A percentile compares a stretch with the other conserved stretches of the same genome.
Evolutionary conservation across 805 yeast genomes (phyloP).

Genomic region (Starmerella sirachaensis): DNA sequence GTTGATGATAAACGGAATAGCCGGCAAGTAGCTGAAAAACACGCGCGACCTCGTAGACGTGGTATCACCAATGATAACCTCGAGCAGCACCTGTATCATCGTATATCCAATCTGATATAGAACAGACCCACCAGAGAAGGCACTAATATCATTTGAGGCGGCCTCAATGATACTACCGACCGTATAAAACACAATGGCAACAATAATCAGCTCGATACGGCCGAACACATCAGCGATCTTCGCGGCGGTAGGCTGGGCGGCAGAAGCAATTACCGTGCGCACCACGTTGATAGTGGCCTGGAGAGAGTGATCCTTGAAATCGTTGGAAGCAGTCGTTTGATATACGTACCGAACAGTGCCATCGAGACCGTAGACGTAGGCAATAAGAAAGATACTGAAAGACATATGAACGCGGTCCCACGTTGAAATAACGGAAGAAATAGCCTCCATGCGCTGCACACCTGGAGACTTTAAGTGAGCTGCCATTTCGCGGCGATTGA

Average conservation of each 20-base stretch:
- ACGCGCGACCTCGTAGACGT: slow-evolving; percentile 64
- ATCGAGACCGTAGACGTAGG: slow-evolving; percentile 52
- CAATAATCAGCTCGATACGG: slow-evolving; percentile 40
- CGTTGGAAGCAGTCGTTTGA: slow-evolving; percentile 44
- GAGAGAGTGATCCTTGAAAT: slow-evolving; percentile 44
- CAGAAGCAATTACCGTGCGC: slow-evolving; percentile 43
- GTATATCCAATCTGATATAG: slow-evolving; percentile 47
- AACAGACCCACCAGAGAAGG: slow-evolving; percentile 56
- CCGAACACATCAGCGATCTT: slow-evolving; percentile 58
- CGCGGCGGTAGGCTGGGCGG: slow-evolving; percentile 53
- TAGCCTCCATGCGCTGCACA: slow-evolving; percentile 44
- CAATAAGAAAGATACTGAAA: slow-evolving; percentile 39
- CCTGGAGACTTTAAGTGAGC: slow-evolving; percentile 36
- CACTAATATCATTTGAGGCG: slow-evolving; percentile 44
- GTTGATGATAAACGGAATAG: slow-evolving; percentile 61
- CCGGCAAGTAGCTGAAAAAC: slow-evolving; percentile 50
- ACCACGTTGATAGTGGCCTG: slow-evolving; percentile 49
- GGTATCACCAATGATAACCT: slow-evolving; percentile 52
- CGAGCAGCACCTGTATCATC: slow-evolving; percentile 46
- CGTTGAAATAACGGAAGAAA: slow-evolving; percentile 38
- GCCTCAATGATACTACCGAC: slow-evolving; percentile 56
- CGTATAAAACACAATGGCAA: slow-evolving; percentile 43
- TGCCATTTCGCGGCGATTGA: too few species aligned
- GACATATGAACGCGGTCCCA: slow-evolving; percentile 34
- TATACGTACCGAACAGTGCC: slow-evolving; percentile 43